Percentiles rank a stretch among this genome's conserved stretches.
These are phyloP conservation scores for Hymenoscyphus salicellus DNA, from an alignment of 2,329 filamentous ascomycete species.

Conservation along the genomic window DNA sequence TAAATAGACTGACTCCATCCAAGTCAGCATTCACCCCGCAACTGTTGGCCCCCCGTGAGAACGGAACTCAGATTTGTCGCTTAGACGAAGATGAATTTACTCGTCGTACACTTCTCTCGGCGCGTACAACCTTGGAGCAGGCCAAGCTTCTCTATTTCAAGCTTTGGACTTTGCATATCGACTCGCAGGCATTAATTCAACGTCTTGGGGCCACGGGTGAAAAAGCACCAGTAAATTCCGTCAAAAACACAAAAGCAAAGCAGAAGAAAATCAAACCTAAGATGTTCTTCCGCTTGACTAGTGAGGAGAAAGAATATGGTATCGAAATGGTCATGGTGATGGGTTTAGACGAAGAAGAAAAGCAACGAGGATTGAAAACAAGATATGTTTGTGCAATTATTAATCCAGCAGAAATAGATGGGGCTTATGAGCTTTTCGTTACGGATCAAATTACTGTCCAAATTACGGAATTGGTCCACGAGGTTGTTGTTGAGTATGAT, in stretches of 20 bases:
- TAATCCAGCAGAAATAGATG: background rate
- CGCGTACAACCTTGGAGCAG: slow-evolving; percentile 39
- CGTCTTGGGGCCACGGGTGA: too few species aligned
- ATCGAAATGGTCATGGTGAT: background rate
- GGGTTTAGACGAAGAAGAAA: background rate
- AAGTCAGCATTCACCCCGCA: slow-evolving; percentile 35
- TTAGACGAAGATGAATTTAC: slow-evolving; percentile 43
- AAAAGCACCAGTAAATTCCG: too few species aligned
- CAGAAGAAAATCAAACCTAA: too few species aligned
- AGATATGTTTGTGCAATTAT: background rate
- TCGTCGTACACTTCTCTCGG: slow-evolving; percentile 41
- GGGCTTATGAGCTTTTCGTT: background rate
- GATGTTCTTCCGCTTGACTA: too few species aligned
- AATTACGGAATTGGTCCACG: background rate
- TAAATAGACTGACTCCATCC: too few species aligned
- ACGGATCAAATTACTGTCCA: background rate
- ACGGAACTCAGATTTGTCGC: slow-evolving; percentile 42
- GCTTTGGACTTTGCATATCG: slow-evolving; percentile 44
- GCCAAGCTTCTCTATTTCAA: slow-evolving; percentile 43
- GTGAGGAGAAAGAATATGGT: too few species aligned
- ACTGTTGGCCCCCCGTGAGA: slow-evolving; percentile 42
- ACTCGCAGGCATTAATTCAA: slow-evolving; percentile 29
- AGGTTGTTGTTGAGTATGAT: slow-evolving; percentile 32
- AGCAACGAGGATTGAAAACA: background rate
- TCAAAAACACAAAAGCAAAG: too few species aligned